These are phyloP conservation scores for Agapanthus africanus DNA, from an alignment of 106 monocot species.

Conservation along the genomic window DNA sequence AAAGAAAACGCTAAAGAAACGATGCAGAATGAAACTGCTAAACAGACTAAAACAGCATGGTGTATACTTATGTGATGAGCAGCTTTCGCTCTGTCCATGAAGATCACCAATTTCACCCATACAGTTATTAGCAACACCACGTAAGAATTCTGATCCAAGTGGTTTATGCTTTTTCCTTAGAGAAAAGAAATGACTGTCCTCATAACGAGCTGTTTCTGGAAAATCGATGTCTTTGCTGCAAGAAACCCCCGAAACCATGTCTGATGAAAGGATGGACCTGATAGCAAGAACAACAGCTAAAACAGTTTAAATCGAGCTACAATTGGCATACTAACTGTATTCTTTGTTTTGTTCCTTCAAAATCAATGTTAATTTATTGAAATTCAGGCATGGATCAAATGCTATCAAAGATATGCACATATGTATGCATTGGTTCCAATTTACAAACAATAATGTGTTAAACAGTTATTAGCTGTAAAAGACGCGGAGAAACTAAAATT, in stretches of 20 bases:
- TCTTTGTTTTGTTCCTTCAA: too few relatives aligned
- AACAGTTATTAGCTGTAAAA: too few relatives aligned
- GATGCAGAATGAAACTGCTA: background rate
- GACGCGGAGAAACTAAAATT: too few relatives aligned
- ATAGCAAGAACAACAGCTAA: too few relatives aligned
- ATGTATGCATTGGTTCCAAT: too few relatives aligned
- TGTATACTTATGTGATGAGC: slow-evolving; percentile 1
- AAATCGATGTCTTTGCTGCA: background rate
- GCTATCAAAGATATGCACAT: too few relatives aligned
- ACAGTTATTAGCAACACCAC: background rate
- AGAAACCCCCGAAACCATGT: background rate
- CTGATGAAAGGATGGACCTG: too few relatives aligned
- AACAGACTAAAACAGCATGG: background rate
- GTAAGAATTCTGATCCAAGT: background rate
- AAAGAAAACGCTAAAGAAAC: background rate
- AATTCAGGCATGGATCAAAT: too few relatives aligned
- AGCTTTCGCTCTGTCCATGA: background rate
- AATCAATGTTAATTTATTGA: too few relatives aligned
- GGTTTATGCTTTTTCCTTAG: background rate
- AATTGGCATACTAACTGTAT: too few relatives aligned
- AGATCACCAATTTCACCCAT: slow-evolving; percentile 5
- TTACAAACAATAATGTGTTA: too few relatives aligned
- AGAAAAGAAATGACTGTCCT: background rate
- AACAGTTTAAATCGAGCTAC: too few relatives aligned
- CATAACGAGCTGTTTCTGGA: background rate